These are phyloP conservation scores for Myxozyma udenii DNA, from an alignment of 805 yeast species.

Conservation along the genomic window DNA sequence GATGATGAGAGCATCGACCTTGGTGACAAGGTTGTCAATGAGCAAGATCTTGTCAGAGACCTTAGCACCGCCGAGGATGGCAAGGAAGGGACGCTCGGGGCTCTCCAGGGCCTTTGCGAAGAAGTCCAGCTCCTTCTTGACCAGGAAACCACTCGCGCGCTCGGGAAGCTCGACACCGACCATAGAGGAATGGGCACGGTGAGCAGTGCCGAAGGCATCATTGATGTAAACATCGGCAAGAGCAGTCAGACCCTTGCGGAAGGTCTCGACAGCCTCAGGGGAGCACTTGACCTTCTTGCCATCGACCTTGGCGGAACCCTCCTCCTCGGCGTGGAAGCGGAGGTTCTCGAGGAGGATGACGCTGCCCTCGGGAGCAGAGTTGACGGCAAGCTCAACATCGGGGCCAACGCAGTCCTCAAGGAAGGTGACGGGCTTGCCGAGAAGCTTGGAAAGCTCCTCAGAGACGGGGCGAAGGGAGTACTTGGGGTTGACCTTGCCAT, in stretches of 20 bases:
- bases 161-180: slow-evolving; percentile 94
- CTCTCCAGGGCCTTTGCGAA: slow-evolving; percentile 97
- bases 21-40: slow-evolving; percentile 88
- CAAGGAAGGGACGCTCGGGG: slow-evolving; percentile 97
- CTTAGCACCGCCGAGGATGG: slow-evolving; percentile 99
- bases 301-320: slow-evolving; percentile 88
- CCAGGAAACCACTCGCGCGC: slow-evolving; percentile 98
- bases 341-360: slow-evolving; percentile 92
- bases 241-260: slow-evolving; percentile 85
- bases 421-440: slow-evolving; percentile 73
- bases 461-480: slow-evolving; percentile 94
- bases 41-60: slow-evolving; percentile 98
- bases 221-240: slow-evolving; percentile 95
- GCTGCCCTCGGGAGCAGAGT: slow-evolving; percentile 64
- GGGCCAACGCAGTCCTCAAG: slow-evolving; percentile 88
- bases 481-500: slow-evolving; percentile 82
- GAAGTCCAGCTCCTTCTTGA: slow-evolving; percentile 95
- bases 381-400: slow-evolving; percentile 78
- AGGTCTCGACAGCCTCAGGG: slow-evolving; percentile 73
- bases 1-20: slow-evolving; percentile 88
- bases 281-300: slow-evolving; percentile 94
- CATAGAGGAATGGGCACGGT: slow-evolving; percentile 99
- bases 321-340: slow-evolving; percentile 91
- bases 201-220: slow-evolving; percentile 99
- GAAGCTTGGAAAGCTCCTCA: slow-evolving; percentile 75